A percentile compares a stretch with the other conserved stretches of the same genome.
These are phyloP conservation scores for Solanum bukasovii DNA, from an alignment of 257 asterid genomes.

Conservation along the genomic window DNA sequence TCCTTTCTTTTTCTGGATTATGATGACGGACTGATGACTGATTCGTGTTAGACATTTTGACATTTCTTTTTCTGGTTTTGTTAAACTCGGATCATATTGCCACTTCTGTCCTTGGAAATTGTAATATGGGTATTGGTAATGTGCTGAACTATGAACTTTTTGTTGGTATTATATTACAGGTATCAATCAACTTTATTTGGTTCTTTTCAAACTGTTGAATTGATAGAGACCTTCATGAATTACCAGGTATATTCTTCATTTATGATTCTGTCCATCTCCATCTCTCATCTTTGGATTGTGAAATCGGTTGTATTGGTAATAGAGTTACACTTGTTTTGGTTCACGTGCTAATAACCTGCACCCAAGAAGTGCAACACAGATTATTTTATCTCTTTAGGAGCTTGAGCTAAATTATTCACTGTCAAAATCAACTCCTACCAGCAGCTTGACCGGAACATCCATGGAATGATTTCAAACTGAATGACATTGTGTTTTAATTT, in stretches of 20 bases:
- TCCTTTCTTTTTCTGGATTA: neutral
- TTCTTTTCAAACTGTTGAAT: slow-evolving; percentile 81
- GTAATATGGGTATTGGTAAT: neutral
- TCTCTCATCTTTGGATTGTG: neutral
- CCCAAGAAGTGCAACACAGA: neutral
- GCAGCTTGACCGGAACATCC: neutral
- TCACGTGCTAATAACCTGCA: neutral
- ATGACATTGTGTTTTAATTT: neutral
- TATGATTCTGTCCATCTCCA: neutral
- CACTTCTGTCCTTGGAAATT: neutral
- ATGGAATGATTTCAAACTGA: neutral
- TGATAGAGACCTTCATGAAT: slow-evolving; percentile 95
- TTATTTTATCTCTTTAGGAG: neutral
- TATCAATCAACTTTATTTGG: slow-evolving; percentile 92
- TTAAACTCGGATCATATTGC: neutral
- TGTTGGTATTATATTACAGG: slow-evolving; percentile 26
- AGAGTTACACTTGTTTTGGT: neutral
- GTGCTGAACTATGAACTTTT: neutral
- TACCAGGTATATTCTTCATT: slow-evolving; percentile 50
- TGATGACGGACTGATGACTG: neutral
- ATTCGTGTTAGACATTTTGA: neutral
- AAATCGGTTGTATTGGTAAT: neutral
- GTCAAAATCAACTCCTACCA: neutral
- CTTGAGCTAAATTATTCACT: neutral
- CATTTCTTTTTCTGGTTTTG: neutral